Percentiles rank a stretch among this genome's conserved stretches.
These are phyloP conservation scores for Phytophthora citrophthora DNA, from an alignment of 352 stramenopile genomes.

Conservation along the genomic window DNA sequence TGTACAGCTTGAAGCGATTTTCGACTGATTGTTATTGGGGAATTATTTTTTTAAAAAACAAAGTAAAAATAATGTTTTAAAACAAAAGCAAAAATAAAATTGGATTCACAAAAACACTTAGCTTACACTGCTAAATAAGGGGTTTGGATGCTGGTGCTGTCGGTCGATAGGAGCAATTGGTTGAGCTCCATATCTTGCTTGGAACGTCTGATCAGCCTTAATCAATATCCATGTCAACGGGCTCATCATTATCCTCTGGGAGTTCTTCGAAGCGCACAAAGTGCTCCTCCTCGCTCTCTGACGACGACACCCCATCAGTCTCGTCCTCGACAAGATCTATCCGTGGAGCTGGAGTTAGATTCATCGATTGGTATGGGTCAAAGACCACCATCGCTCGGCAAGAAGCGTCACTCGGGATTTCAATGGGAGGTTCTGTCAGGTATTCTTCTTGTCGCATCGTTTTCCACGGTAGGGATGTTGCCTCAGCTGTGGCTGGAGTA, in stretches of 20 bases:
- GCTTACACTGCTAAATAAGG: neutral
- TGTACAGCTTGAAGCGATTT: constrained; percentile 14
- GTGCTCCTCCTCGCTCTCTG: constrained; percentile 38
- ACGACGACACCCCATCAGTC: constrained; percentile 2
- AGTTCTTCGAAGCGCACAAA: constrained; percentile 81
- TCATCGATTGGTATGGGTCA: constrained; percentile 44
- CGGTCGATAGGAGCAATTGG: no score
- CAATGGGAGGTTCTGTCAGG: constrained; percentile 10
- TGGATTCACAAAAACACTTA: no score
- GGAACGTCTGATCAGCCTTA: constrained; percentile 32
- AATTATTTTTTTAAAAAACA: neutral
- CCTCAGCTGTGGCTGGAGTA: neutral
- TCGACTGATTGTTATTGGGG: constrained; percentile 1
- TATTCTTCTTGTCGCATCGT: constrained; percentile 10
- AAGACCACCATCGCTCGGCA: constrained; percentile 72
- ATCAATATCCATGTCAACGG: constrained; percentile 85
- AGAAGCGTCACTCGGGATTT: constrained; percentile 29
- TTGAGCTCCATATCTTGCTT: constrained; percentile 1
- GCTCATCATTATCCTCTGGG: constrained; percentile 62
- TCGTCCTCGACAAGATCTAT: constrained; percentile 67
- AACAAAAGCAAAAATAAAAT: no score
- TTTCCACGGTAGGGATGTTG: constrained; percentile 20
- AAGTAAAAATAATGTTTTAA: no score
- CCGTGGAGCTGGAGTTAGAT: constrained; percentile 25
- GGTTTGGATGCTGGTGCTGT: constrained; percentile 2